These are phyloP conservation scores for Solanum bulbocastanum DNA, from an alignment of 257 asterid species.

Conservation along the genomic window DNA sequence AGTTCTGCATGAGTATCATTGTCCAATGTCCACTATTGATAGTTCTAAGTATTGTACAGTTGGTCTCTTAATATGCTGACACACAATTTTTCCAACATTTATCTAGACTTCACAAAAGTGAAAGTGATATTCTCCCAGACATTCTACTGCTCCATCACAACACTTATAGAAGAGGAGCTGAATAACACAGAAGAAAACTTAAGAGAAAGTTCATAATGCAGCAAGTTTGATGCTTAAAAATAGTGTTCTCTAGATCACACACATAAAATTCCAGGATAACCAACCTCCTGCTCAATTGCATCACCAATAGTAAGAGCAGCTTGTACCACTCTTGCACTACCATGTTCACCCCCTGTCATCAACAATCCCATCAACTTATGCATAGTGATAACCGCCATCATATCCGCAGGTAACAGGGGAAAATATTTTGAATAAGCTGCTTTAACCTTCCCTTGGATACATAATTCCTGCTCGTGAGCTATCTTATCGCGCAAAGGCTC, in stretches of 20 bases:
- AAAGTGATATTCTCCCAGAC: background rate
- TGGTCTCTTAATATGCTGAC: background rate
- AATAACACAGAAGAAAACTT: background rate
- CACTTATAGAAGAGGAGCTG: background rate
- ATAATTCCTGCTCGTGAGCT: conserved; percentile 56
- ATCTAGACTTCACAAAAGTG: background rate
- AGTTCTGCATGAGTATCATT: background rate
- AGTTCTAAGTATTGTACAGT: background rate
- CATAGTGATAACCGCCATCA: conserved; percentile 89
- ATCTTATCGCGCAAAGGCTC: conserved; percentile 75
- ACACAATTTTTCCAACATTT: background rate
- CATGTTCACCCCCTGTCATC: conserved; percentile 74
- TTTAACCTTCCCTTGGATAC: conserved; percentile 48
- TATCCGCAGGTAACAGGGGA: conserved; percentile 72
- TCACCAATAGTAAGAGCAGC: conserved; percentile 75
- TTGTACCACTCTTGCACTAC: conserved; percentile 55
- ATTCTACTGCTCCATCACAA: background rate
- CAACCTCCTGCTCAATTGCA: conserved; percentile 87
- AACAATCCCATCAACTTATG: conserved; percentile 67
- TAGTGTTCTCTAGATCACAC: background rate
- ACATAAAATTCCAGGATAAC: conserved; percentile 10
- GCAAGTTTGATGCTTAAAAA: background rate
- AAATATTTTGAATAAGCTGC: conserved; percentile 46
- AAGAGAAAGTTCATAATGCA: background rate
- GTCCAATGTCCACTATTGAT: background rate